Evolutionary conservation across 2,329 filamentous ascomycete species (phyloP).

Genomic region (Bipolaris gigantea): DNA sequence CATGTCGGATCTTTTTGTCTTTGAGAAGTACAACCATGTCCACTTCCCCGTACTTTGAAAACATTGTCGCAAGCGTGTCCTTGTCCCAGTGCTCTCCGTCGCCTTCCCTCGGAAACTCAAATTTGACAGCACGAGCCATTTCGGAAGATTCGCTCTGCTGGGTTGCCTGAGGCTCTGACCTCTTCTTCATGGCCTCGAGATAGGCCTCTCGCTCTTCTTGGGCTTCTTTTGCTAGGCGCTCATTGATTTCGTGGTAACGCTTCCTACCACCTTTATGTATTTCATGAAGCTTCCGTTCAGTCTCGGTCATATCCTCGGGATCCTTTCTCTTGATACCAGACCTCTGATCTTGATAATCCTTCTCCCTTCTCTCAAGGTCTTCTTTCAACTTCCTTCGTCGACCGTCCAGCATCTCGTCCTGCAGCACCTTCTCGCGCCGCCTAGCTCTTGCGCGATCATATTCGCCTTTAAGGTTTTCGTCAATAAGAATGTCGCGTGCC

Average conservation of each 20-base stretch:
- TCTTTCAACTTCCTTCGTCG: constrained; percentile 77
- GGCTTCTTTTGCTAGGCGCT: constrained; percentile 57
- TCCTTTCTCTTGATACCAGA: constrained; percentile 47
- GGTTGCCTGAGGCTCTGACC: constrained; percentile 19
- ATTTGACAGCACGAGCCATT: constrained; percentile 60
- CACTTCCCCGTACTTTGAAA: constrained; percentile 59
- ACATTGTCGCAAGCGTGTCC: constrained; percentile 51
- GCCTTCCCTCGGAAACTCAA: constrained; percentile 58
- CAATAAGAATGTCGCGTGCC: constrained; percentile 80
- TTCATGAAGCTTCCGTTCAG: constrained; percentile 62
- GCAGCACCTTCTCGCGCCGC: constrained; percentile 67
- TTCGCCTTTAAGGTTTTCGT: constrained; percentile 68
- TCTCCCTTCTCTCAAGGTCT: constrained; percentile 79
- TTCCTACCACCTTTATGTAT: constrained; percentile 55
- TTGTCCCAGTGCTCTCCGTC: constrained; percentile 50
- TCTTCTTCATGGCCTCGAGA: constrained; percentile 39
- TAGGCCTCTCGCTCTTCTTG: constrained; percentile 51
- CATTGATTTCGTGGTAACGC: constrained; percentile 58
- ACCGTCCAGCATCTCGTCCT: constrained; percentile 73
- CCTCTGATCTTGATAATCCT: constrained; percentile 45
- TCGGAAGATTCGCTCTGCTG: constrained; percentile 49
- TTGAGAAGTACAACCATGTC: constrained; percentile 59
- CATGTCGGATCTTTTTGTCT: constrained; percentile 57
- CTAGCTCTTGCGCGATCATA: constrained; percentile 80
- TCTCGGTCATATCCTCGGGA: constrained; percentile 51